Evolutionary conservation across 2,329 filamentous ascomycete species (phyloP), one percentile per base, ranked within the genome.

Genomic region (Exutisphaerella laricina): DNA sequence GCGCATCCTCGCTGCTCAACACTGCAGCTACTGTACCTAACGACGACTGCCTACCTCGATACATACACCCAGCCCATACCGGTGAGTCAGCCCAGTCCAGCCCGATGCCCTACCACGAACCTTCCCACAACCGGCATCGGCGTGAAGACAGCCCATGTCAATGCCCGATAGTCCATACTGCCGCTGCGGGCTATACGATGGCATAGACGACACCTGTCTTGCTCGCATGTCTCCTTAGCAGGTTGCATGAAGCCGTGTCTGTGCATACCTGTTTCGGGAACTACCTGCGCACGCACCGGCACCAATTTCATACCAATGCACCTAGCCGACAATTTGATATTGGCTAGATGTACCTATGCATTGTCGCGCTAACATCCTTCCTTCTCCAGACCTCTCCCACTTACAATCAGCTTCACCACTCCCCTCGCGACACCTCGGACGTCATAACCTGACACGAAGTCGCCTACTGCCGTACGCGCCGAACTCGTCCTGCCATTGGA

Each of bases 301-400:
- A n/a, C 29, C 34, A 44, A 44, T 39, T 44, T 46, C 43, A 46
- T 41, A 33, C 37, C n/a, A 16, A 43, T 54, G 51, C 51, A 54
- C 38, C 42, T 45, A 48, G 36, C 51, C 51, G 49, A 36, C 32
- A 23, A 54, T 54, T 52, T 52, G 49, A 48, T 43, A 50, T 54
- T 37, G 25, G 32, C 20, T 39, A 33, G n/a, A n/a, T n/a, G n/a
- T n/a, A n/a, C n/a, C n/a, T n/a, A n/a, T n/a, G n/a, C n/a, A n/a
- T 12, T 35, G 22, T 22, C 30, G 35, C 28, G 45, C 49, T 52
- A 41, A 51, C 51, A 33, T 29, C 25, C 32, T 36, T 47, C n/a
- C 38, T 36, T 43, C 35, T 38, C 36, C 45, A 43, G 44, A 41
- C 42, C 44, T 44, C 35, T 46, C 46, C 43, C 40, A 29, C 33